These are phyloP conservation scores for Globisporangium radiosum DNA, from an alignment of 352 stramenopile species.

Conservation along the genomic window DNA sequence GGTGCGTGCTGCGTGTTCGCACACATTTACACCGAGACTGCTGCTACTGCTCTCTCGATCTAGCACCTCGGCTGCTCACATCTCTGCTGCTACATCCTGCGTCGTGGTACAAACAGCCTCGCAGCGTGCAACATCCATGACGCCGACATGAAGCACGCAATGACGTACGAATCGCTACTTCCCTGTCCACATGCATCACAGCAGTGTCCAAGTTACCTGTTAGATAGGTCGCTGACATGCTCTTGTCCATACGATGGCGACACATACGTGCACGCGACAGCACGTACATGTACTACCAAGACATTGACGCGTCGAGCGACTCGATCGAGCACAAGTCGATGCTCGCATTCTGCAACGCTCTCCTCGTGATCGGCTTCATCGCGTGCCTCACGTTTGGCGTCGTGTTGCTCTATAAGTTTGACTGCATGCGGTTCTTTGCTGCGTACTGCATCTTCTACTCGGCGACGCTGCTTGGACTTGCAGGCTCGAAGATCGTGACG, in stretches of 20 bases:
- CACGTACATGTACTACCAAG: slow-evolving; percentile 77
- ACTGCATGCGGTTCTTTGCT: slow-evolving; percentile 69
- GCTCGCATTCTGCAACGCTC: slow-evolving; percentile 65
- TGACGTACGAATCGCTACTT: slow-evolving; percentile 34
- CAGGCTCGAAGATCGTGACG: slow-evolving; percentile 64
- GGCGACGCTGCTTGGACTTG: slow-evolving; percentile 55
- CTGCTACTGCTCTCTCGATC: neutral
- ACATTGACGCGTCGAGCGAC: slow-evolving; percentile 41
- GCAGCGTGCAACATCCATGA: slow-evolving; percentile 43
- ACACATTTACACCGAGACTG: neutral
- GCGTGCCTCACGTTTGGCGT: slow-evolving; percentile 69
- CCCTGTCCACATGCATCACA: too few relatives aligned
- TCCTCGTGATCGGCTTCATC: slow-evolving; percentile 79
- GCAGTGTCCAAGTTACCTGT: neutral
- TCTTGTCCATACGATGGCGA: neutral
- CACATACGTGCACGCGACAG: slow-evolving; percentile 14
- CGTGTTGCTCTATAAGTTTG: slow-evolving; percentile 81
- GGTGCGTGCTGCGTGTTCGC: slow-evolving; percentile 15
- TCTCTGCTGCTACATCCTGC: neutral
- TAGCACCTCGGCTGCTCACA: neutral
- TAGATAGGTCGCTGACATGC: neutral
- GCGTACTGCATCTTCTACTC: slow-evolving; percentile 79
- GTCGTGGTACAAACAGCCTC: slow-evolving; percentile 23
- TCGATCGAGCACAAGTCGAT: slow-evolving; percentile 40
- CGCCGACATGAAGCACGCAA: slow-evolving; percentile 32